Percentiles rank a stretch among this genome's conserved stretches.
Conservation (phyloP, 2,329 filamentous ascomycete species). For the Epichloe gansuensis region DNA sequence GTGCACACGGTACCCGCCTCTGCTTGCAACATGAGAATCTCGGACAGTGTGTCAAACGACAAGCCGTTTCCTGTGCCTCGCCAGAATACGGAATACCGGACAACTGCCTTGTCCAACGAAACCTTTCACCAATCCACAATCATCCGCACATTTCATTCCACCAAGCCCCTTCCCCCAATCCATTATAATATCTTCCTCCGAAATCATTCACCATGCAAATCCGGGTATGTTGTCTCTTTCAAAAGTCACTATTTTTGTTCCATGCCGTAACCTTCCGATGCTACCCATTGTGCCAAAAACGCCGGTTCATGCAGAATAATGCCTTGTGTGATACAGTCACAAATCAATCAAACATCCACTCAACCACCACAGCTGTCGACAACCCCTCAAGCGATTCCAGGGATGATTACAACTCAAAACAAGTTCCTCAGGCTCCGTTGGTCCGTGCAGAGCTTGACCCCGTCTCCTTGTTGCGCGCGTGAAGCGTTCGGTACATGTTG, state of each 20-base stretch:
- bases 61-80: too few species aligned
- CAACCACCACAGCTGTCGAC: background rate
- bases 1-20: background rate
- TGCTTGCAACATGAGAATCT: background rate
- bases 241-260: constrained; percentile 6
- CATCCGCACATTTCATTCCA: background rate
- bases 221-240: constrained; percentile 16
- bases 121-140: background rate
- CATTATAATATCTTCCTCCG: constrained; percentile 10
- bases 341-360: background rate
- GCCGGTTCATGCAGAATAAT: constrained; percentile 15
- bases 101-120: background rate
- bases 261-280: constrained; percentile 11
- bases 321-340: constrained; percentile 9
- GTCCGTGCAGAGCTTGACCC: constrained; percentile 17
- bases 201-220: constrained; percentile 13
- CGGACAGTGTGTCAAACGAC: background rate
- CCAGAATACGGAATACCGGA: background rate
- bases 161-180: background rate
- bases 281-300: constrained; percentile 12
- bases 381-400: background rate
- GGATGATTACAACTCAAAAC: background rate
- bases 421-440: constrained; percentile 17
- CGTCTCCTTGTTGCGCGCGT: constrained; percentile 21
- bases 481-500: constrained; percentile 31